Percentiles rank a stretch among this genome's conserved stretches.
These are phyloP conservation scores for Beta lomatogona DNA, from an alignment of 179 eudicot species.

Conservation along the genomic window DNA sequence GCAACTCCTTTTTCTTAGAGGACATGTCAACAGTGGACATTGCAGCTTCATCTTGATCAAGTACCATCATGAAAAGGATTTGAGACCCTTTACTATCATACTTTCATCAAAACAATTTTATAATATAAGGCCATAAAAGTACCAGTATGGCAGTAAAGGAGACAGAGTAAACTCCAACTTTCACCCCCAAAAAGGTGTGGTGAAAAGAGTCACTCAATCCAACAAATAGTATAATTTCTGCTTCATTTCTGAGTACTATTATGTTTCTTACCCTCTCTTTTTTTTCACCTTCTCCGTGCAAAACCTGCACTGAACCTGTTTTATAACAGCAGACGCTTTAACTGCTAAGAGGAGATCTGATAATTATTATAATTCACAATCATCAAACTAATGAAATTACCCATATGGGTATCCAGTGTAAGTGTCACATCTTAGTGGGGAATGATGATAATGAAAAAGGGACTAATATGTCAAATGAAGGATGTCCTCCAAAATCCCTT, in stretches of 20 bases:
- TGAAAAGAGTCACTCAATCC: slow-evolving; percentile 28
- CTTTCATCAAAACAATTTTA: slow-evolving; percentile 29
- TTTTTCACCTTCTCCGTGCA: neutral
- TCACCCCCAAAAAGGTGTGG: slow-evolving; percentile 16
- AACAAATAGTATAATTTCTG: neutral
- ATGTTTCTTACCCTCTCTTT: slow-evolving; percentile 21
- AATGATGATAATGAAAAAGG: slow-evolving; percentile 10
- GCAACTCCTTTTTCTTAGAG: slow-evolving; percentile 57
- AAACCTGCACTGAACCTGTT: neutral
- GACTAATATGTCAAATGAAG: slow-evolving; percentile 31
- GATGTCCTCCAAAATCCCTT: slow-evolving; percentile 28
- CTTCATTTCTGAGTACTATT: slow-evolving; percentile 11
- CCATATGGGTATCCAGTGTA: slow-evolving; percentile 15
- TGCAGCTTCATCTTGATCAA: slow-evolving; percentile 40
- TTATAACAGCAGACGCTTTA: slow-evolving; percentile 12
- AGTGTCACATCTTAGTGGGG: slow-evolving; percentile 30
- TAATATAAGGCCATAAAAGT: slow-evolving; percentile 18
- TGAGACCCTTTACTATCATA: slow-evolving; percentile 33
- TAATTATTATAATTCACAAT: slow-evolving; percentile 2
- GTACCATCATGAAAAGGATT: slow-evolving; percentile 43
- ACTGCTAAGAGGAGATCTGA: neutral
- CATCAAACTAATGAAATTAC: slow-evolving; percentile 11
- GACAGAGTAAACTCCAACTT: slow-evolving; percentile 26
- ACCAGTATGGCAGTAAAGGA: slow-evolving; percentile 15
- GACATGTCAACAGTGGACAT: slow-evolving; percentile 42